Base-by-base conservation (phyloP, 1,284 basidiomycete genomes). In the Malassezia pachydermatis region DNA sequence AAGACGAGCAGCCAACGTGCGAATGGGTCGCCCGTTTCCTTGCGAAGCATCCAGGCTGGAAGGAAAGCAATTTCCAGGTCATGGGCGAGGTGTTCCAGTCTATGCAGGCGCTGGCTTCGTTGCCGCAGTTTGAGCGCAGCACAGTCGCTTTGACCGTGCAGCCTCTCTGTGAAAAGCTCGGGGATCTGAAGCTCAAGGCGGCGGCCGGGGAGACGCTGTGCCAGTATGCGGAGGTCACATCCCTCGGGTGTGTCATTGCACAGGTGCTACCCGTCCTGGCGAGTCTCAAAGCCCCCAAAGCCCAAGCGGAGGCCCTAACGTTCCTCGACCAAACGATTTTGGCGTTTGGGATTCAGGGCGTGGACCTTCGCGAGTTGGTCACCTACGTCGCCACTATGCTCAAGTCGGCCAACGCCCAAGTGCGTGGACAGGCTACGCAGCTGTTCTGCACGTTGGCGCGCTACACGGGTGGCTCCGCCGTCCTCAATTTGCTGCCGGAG, bases 151-250 rank as follows among this genome's bases (percentile, higher is more conserved):
- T 98, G 17, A 82, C 80, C 39, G 79, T 89, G 5, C 80, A 82
- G n/a, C 86, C 88, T 66, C 74, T 96, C 34, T 83, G 82, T 34
- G 94, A 99, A 73, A 98, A 98, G 75, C 77, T 98, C 38, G 94
- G 94, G 23, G 94, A 99, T 66, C 76, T 86, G 75, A 99, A 99
- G 73, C 76, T 98, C 57, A 98, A 96, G 77, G 95, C 90, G 67
- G 84, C 90, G 1, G 87, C 92, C n/a, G 86, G 88, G 27, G 94
- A 98, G 42, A 79, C 86, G 0, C 75, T 99, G 14, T 67, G 80
- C 1, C 65, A 79, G 0, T 94, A 88, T 65, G 83, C 88, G 0
- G 94, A 98, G 74, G 89, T 84, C 74, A 88, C 87, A 0, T 94
- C 88, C 1, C 75, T 96, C 45, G 89, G 92, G 43, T 96, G 98